Base-by-base conservation (phyloP, 2,329 filamentous ascomycete genomes). In the Trichoderma afroharzianum region DNA sequence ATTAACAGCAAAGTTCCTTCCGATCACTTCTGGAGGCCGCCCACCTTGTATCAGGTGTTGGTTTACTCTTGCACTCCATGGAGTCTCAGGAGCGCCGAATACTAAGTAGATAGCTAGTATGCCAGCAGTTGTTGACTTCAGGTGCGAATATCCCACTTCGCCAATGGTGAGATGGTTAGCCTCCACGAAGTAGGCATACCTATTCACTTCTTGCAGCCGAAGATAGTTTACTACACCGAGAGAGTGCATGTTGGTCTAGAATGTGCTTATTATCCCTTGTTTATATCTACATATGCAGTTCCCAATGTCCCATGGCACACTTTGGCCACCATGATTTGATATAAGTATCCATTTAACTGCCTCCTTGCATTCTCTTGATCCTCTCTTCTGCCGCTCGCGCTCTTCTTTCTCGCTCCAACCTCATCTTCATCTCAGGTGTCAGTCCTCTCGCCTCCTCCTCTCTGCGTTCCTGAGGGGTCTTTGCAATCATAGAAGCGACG, bases 371-470 rank as follows among this genome's bases (percentile, higher is more conserved):
- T 77, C 87, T 86, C 82, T 87, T 90, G 72, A 98, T 86, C 78
- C 95, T 89, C 83, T 95, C 95, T 82, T 98, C 96, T 0, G 95
- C 95, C 9, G 96, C 96, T 76, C 95, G 89, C 4, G 96, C 96
- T 78, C 95, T 91, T 76, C 94, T 86, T 82, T 99, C 96, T 76
- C 96, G 86, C 80, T 98, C 96, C 68, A 98, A 81, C 79, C 88
- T 90, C 88, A 91, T 88, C 79, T 90, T 89, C 88, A 96, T 95
- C 82, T 98, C 95, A 0, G 93, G 91, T 55, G 93, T 97, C 83
- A 98, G 85, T 0, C 95, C 95, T 74, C 93, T 89, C 63, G 88
- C 88, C 80, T 98, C 94, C 78, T 97, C 94, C 78, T 95, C 92
- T 74, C 94, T 88, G 78, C 88, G 90, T 80, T 98, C 93, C 76